Base-by-base conservation (phyloP, 257 asterid species). In the Fraxinus quadrangulata region DNA sequence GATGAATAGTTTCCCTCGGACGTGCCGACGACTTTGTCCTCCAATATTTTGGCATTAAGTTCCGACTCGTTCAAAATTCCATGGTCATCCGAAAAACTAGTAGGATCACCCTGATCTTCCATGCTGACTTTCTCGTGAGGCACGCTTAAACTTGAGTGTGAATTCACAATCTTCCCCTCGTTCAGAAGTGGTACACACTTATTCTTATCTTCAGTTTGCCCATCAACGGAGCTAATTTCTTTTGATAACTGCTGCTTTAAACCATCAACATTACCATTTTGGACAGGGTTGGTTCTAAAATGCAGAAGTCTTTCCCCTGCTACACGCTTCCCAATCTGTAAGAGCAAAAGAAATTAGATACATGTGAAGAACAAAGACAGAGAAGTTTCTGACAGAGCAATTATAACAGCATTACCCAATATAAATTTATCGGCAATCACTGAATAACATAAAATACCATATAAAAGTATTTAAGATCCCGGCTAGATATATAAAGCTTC, bases 321-420 rank as follows among this genome's bases (percentile, higher is more conserved):
- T 72, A 75, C 82, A 67, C 36, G 47, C 59, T 80, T 81, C 23
- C 77, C 84, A 67, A 75, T 73, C 87, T 79, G 78, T 76, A 72
- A 70, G 2, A 51, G 37, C 70, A 30, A 24, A 49, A 9, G 13
- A 40, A 40, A 40, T 40, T 40, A 40, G 28, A 66, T n/a, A 31
- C 68, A 81, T 63, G 66, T 21, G 23, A 73, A 17, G 59, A 70
- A 19, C 59, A 16, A 9, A 49, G 59, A 49, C 59, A 2, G 2
- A 49, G 59, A 49, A 49, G n/a, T 49, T 49, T 17, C 21, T 3
- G 19, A 70, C 37, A 42, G 14, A 71, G 21, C 65, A 71, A 71
- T 75, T 16, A 30, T 2, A 33, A 30, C 73, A 45, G 36, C 68
- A 56, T 39, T 70, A 45, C 78, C 69, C 73, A 77, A 67, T 28